Conservation (phyloP, 805 yeast species). For the Wickerhamiella allomyrinae region DNA sequence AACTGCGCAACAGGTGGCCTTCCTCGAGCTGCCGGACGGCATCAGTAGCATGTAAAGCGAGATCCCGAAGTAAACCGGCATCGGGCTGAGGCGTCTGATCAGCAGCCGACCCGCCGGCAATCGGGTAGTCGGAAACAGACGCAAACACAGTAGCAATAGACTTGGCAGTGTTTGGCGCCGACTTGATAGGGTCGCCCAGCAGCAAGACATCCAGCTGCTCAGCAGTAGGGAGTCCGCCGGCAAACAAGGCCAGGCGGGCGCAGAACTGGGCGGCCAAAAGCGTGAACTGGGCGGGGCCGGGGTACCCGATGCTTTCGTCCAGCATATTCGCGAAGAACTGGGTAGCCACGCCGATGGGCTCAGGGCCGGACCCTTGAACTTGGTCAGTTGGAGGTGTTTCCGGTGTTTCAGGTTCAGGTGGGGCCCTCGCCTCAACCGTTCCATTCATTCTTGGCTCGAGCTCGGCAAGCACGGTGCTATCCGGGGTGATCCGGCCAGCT, state of each 20-base stretch:
- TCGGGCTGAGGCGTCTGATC: not conserved
- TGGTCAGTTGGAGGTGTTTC: too few relatives aligned
- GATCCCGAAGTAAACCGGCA: not conserved
- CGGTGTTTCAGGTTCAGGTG: too few relatives aligned
- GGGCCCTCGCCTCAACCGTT: too few relatives aligned
- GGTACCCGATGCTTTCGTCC: conserved; percentile 6
- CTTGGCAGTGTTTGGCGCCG: not conserved
- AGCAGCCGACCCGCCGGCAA: not conserved
- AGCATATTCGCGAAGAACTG: not conserved
- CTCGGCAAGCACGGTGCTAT: too few relatives aligned
- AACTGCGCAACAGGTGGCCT: not conserved
- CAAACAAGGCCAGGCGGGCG: conserved; percentile 9
- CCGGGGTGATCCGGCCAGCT: not conserved
- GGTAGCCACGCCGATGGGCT: not conserved
- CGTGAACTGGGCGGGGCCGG: conserved; percentile 9
- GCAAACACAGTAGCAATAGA: not conserved
- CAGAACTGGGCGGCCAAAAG: conserved; percentile 6
- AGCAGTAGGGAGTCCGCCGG: conserved; percentile 2
- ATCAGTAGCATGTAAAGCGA: not conserved
- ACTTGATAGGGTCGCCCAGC: not conserved
- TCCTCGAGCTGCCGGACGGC: not conserved
- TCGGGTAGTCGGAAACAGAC: not conserved
- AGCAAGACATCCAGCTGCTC: conserved; percentile 2
- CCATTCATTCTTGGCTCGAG: too few relatives aligned
- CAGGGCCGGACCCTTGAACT: not conserved